Evolutionary conservation across 225 moss, liverwort and hornwort species (phyloP).

Genomic region (Polytrichum commune): DNA sequence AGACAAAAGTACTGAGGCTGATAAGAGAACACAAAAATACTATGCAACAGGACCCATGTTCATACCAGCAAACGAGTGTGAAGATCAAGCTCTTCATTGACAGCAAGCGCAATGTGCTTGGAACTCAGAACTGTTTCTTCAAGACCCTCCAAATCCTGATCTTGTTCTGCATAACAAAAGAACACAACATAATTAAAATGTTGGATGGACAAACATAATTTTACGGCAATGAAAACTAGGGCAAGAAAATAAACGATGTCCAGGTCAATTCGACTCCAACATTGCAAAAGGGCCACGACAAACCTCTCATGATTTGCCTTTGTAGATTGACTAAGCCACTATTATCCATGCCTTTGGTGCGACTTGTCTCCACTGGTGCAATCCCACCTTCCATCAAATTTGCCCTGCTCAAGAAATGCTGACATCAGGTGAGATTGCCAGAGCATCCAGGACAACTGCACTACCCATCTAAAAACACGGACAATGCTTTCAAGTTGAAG

Average conservation of each 20-base stretch:
- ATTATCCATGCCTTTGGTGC: conserved; percentile 70
- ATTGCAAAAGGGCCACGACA: background rate
- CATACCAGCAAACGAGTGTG: conserved; percentile 79
- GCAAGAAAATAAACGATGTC: too few species aligned
- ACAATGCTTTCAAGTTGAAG: too few species aligned
- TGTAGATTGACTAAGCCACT: conserved; percentile 84
- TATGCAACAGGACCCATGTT: too few species aligned
- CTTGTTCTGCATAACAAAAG: conserved; percentile 63
- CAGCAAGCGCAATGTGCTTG: conserved; percentile 92
- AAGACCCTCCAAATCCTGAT: conserved; percentile 82
- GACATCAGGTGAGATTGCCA: too few species aligned
- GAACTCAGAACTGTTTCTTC: conserved; percentile 89
- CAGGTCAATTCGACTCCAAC: too few species aligned
- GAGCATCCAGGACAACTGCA: too few species aligned
- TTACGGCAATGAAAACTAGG: too few species aligned
- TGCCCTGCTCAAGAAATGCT: conserved; percentile 29
- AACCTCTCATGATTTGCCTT: conserved; percentile 60
- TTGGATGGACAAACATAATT: too few species aligned
- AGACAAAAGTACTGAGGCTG: too few species aligned
- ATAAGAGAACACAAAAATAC: too few species aligned
- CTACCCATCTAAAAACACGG: too few species aligned
- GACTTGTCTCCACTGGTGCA: conserved; percentile 71
- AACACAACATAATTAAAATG: background rate
- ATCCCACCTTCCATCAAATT: conserved; percentile 59
- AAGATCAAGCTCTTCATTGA: conserved; percentile 93